Evolutionary conservation across 202 grass and related monocot species (phyloP).

Genomic region (Setaria viridis): DNA sequence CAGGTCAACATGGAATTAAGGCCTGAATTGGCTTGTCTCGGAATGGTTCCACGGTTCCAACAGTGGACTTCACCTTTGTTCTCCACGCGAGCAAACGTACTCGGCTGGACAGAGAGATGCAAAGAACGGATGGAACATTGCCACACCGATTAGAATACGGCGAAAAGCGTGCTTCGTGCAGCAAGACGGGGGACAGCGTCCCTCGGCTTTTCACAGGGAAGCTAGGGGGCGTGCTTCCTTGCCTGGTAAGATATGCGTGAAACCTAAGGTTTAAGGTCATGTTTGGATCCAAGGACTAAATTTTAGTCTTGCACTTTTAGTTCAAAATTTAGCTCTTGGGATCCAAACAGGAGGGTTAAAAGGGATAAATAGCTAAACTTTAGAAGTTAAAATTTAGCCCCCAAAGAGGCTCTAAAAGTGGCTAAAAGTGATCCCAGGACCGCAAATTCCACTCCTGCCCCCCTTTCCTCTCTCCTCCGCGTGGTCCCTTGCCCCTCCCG

Average conservation of each 20-base stretch:
- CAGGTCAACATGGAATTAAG: background rate
- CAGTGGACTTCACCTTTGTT: background rate
- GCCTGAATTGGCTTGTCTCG: background rate
- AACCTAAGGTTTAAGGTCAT: background rate
- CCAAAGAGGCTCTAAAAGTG: too few species aligned
- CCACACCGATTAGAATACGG: slow-evolving; percentile 2
- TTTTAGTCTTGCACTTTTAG: too few species aligned
- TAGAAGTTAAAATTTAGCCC: too few species aligned
- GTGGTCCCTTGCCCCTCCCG: too few species aligned
- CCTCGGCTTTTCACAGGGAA: background rate
- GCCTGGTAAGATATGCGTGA: background rate
- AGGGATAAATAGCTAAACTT: too few species aligned
- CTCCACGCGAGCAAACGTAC: too few species aligned
- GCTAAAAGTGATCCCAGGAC: too few species aligned
- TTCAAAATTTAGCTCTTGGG: too few species aligned
- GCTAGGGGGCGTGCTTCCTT: background rate
- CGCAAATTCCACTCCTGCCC: too few species aligned
- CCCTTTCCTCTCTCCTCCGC: too few species aligned
- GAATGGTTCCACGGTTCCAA: background rate
- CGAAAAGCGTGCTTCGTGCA: background rate
- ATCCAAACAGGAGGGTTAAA: too few species aligned
- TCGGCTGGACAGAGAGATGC: background rate
- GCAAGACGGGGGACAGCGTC: background rate
- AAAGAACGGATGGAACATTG: background rate
- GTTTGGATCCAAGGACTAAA: too few species aligned